Conservation (phyloP, 371 early-diverging fungal genomes). For the Coemansia sp. region DNA sequence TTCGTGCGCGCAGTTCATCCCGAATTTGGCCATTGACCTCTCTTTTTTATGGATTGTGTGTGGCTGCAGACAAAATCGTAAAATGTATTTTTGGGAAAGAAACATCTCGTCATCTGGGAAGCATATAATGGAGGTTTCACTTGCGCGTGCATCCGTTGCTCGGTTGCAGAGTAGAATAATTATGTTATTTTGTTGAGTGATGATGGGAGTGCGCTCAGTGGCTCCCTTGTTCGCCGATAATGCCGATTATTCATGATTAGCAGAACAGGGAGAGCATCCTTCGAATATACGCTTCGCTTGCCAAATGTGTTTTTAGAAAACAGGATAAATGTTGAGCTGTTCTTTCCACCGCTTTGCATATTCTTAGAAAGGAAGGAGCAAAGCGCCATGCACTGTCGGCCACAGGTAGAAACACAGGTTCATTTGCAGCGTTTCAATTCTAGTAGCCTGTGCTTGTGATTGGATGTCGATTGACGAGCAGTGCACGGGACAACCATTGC, state of each 20-base stretch:
- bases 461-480: background rate
- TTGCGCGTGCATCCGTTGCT: background rate
- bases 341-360: too few relatives aligned
- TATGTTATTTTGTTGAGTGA: too few relatives aligned
- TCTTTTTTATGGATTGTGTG: background rate
- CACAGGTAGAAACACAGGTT: background rate
- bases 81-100: background rate
- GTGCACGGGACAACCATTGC: background rate
- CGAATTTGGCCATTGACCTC: background rate
- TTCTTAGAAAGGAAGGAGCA: background rate
- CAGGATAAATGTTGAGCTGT: background rate
- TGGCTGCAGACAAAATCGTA: background rate
- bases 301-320: background rate
- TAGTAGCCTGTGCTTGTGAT: background rate
- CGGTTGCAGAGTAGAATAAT: background rate
- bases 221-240: background rate
- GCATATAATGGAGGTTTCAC: background rate
- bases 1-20: background rate
- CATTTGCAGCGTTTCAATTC: background rate
- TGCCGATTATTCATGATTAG: background rate
- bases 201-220: background rate
- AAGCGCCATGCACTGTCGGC: background rate
- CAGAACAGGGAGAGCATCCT: background rate
- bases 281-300: background rate
- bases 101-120: background rate